Base-by-base conservation (phyloP, 805 yeast species). In the Starmerella etchellsii region DNA sequence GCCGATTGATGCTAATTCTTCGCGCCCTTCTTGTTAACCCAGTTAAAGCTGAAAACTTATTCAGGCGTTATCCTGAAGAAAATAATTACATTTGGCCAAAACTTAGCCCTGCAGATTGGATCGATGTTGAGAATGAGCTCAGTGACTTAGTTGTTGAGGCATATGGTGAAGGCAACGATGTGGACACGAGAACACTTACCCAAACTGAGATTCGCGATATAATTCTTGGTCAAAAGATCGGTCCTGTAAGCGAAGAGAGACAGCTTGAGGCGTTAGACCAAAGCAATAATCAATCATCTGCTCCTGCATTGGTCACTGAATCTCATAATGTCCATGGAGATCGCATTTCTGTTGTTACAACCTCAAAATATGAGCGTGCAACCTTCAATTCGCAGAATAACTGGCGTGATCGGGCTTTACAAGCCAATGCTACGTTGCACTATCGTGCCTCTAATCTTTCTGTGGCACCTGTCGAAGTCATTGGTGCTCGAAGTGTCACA, bases 251-350 rank as follows among this genome's bases (percentile, higher is more conserved):
- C 0, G 78, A 74, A 19, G 74, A 79, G 52, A 70, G 95, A 52
- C 95, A 87, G 60, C 81, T 78, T 16, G 24, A 19, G 11, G 28
- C 36, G 5, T 11, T 34, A 53, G 73, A 84, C 58, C 28, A 34
- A 3, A 34, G 30, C 24, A 36, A 31, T 2, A 78, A 87, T 0
- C 87, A 80, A 43, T 67, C 83, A 37, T 66, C 64, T 9, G 26
- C 4, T 25, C 73, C 85, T 0, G 91, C 94, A 0, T 69, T 78
- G 51, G 85, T 83, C 52, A 76, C 94, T 0, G 79, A 77, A 42
- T 81, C 94, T 0, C 76, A 77, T 21, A 91, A 84, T 55, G 94
- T 82, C 2, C 96, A 87, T 54, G 99, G 99, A 26, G 98, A 91
- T 56, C 93, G 87, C 53, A 88, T 91, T 53, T 79, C 81, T 31